Evolutionary conservation across 305 asterid species (phyloP).

Genomic region (Fraxinus greggii): DNA sequence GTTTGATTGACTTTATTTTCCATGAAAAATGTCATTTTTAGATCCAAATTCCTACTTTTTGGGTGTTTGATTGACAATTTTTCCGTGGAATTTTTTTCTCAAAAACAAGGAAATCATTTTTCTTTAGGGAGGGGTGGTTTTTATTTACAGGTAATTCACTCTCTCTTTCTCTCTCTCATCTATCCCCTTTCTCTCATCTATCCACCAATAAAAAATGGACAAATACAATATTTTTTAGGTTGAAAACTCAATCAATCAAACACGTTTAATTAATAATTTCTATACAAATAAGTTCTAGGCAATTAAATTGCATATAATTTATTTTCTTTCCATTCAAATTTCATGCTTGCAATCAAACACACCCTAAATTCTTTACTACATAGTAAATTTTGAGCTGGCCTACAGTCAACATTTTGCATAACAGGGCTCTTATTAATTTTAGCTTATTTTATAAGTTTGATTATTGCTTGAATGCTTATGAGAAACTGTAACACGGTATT

Average conservation of each 20-base stretch:
- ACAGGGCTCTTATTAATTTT: neutral
- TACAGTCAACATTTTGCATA: neutral
- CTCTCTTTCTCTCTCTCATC: too few species aligned
- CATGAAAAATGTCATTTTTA: neutral
- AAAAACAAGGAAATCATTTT: too few species aligned
- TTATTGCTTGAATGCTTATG: neutral
- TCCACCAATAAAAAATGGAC: neutral
- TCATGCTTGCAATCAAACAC: neutral
- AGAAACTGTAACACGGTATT: neutral
- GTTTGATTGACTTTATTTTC: too few species aligned
- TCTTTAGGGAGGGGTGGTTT: neutral
- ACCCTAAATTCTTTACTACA: neutral
- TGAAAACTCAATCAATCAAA: neutral
- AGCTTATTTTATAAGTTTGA: neutral
- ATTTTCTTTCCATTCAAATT: too few species aligned
- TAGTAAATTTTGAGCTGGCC: neutral
- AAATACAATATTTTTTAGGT: too few species aligned
- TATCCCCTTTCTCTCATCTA: neutral
- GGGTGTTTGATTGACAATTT: neutral
- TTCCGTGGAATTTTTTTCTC: neutral
- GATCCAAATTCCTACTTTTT: too few species aligned
- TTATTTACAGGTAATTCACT: too few species aligned
- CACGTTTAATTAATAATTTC: too few species aligned
- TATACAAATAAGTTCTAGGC: neutral
- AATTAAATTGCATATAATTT: too few species aligned